Evolutionary conservation across 306 rosid genomes (phyloP), one percentile per base, ranked within the genome.

Genomic region (Castanopsis chinensis): DNA sequence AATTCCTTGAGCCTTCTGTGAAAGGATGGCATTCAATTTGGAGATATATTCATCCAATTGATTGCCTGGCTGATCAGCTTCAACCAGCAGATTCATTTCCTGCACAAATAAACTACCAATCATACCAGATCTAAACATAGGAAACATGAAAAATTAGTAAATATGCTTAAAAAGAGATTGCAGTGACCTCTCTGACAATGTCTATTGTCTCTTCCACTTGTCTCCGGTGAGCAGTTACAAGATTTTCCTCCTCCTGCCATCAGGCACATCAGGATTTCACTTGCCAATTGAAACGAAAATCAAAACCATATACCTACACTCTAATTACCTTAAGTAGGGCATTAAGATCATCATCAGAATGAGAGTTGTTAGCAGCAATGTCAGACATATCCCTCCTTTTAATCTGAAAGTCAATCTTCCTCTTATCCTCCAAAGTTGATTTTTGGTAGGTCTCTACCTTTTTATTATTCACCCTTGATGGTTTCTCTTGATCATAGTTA

Each of bases 171-270:
- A 23, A 69, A 65, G 80, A 75, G 23, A 79, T 58, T 61, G 76
- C 60, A 68, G 85, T 7, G 54, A 90, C 97, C 99, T 92, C 97
- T 80, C 83, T 84, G 82, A 91, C 97, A 80, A 88, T 90, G 82
- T 92, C 90, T 55, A 94, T 92, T 43, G 97, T 91, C 87, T 92
- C 94, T 91, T 94, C 97, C 81, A 92, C 97, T 87, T 90, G 97
- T 86, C 82, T 88, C 71, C 92, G 85, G 76, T 94, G 97, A 80
- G 95, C 93, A 78, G 86, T 82, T 69, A 92, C 95, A 37, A 94
- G 97, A 79, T 87, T 86, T 88, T 92, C 97, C 92, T 92, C 99
- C 80, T 94, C 99, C 99, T 92, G 72, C 33, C 61, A 59, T 55
- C 71, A 61, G 80, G 55, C 73, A 82, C 55, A 64, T 71, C 27